phyloP scores from a whole-genome alignment of 805 yeast species.

The Priceomyces fermenticarens region DNA sequence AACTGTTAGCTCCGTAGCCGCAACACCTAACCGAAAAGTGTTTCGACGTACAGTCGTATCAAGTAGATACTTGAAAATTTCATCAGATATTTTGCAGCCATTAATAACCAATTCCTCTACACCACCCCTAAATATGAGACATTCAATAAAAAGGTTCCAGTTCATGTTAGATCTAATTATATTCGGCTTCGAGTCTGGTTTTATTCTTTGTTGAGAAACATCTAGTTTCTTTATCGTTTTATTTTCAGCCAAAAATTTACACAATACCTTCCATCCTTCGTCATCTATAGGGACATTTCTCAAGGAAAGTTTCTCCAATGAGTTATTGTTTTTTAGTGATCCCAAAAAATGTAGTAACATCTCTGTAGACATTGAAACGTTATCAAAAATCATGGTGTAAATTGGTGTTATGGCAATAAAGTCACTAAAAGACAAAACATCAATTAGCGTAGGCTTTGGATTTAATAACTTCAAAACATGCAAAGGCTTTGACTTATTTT shows the following conservation, averaged over 20 bases:
- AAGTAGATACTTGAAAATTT: conserved; percentile 39
- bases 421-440: conserved; percentile 55
- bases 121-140: conserved; percentile 47
- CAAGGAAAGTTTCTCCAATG: conserved; percentile 50
- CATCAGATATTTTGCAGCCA: conserved; percentile 49
- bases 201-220: conserved; percentile 54
- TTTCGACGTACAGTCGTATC: conserved; percentile 36
- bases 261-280: conserved; percentile 49
- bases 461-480: conserved; percentile 54
- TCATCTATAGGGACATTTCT: conserved; percentile 55
- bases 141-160: conserved; percentile 48
- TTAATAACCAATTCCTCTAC: conserved; percentile 57
- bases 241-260: conserved; percentile 46
- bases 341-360: conserved; percentile 51
- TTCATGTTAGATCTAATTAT: conserved; percentile 46
- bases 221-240: conserved; percentile 47
- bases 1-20: conserved; percentile 46
- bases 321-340: conserved; percentile 40
- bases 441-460: conserved; percentile 58
- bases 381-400: conserved; percentile 54
- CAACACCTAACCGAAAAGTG: conserved; percentile 53
- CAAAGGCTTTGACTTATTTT: conserved; percentile 48
- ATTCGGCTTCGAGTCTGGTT: conserved; percentile 39
- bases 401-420: conserved; percentile 56
- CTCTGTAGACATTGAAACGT: conserved; percentile 51